These are phyloP conservation scores for Fusarium fracticaudum DNA, from an alignment of 2,329 filamentous ascomycete species.

Conservation along the genomic window DNA sequence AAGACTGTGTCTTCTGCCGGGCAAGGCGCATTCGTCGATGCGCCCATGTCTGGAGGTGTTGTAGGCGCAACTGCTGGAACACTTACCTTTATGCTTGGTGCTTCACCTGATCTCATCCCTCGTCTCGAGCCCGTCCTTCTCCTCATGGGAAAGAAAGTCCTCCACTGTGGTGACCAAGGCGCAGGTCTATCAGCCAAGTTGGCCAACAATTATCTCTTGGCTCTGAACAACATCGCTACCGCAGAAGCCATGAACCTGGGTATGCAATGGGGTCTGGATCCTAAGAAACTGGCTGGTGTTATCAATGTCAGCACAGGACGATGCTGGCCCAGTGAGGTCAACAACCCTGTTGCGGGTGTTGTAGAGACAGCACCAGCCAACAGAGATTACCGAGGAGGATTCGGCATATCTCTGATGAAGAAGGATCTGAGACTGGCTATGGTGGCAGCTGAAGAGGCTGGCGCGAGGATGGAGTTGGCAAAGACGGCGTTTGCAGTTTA, in stretches of 20 bases:
- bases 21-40: slow-evolving; percentile 86
- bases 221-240: slow-evolving; percentile 85
- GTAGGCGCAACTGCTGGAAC: slow-evolving; percentile 89
- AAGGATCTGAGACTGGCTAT: slow-evolving; percentile 82
- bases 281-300: slow-evolving; percentile 77
- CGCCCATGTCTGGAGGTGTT: slow-evolving; percentile 96
- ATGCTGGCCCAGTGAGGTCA: slow-evolving; percentile 96
- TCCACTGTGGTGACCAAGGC: slow-evolving; percentile 87
- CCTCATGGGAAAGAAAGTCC: slow-evolving; percentile 85
- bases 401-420: slow-evolving; percentile 80
- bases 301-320: slow-evolving; percentile 94
- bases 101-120: slow-evolving; percentile 67
- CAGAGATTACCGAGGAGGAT: slow-evolving; percentile 80
- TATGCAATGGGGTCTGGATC: slow-evolving; percentile 68
- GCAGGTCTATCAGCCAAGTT: slow-evolving; percentile 91
- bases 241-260: slow-evolving; percentile 74
- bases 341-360: slow-evolving; percentile 92
- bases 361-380: slow-evolving; percentile 78
- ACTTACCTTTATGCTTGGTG: slow-evolving; percentile 95
- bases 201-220: slow-evolving; percentile 96
- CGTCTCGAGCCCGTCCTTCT: slow-evolving; percentile 75
- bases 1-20: slow-evolving; percentile 70
- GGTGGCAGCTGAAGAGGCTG: slow-evolving; percentile 73
- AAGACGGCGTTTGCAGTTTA: slow-evolving; percentile 73
- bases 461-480: slow-evolving; percentile 72